These are phyloP conservation scores for Scedosporium apiospermum DNA, from an alignment of 2,329 filamentous ascomycete genomes.

Conservation along the genomic window DNA sequence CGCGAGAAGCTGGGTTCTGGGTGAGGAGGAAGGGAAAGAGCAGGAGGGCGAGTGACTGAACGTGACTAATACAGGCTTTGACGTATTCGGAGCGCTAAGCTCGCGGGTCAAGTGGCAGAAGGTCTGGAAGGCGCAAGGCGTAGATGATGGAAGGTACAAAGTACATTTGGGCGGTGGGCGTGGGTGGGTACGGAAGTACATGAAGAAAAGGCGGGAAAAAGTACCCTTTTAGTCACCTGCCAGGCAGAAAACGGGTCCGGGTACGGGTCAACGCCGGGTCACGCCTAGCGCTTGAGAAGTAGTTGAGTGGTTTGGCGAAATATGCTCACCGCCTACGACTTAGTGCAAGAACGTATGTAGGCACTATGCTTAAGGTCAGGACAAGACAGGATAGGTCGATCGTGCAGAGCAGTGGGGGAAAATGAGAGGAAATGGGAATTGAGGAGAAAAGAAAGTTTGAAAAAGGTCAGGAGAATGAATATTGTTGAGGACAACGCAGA, in stretches of 20 bases:
- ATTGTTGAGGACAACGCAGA: background rate
- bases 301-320: too few relatives aligned
- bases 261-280: background rate
- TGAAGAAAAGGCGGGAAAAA: background rate
- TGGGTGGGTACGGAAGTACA: conserved; percentile 2
- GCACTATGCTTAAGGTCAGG: too few relatives aligned
- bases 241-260: background rate
- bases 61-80: conserved; percentile 6
- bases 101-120: background rate
- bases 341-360: too few relatives aligned
- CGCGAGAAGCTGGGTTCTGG: background rate
- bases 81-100: conserved; percentile 2
- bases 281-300: background rate
- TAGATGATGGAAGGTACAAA: background rate
- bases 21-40: background rate
- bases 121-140: background rate
- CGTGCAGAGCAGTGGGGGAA: background rate
- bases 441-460: background rate
- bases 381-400: too few relatives aligned
- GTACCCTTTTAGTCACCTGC: conserved; percentile 5
- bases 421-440: background rate
- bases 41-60: background rate
- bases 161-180: conserved; percentile 2
- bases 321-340: background rate
- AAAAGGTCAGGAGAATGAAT: background rate